Evolutionary conservation across 78 protist genomes (phyloP), one percentile per base, ranked within the genome.

Genomic region (Guillardia theta): DNA sequence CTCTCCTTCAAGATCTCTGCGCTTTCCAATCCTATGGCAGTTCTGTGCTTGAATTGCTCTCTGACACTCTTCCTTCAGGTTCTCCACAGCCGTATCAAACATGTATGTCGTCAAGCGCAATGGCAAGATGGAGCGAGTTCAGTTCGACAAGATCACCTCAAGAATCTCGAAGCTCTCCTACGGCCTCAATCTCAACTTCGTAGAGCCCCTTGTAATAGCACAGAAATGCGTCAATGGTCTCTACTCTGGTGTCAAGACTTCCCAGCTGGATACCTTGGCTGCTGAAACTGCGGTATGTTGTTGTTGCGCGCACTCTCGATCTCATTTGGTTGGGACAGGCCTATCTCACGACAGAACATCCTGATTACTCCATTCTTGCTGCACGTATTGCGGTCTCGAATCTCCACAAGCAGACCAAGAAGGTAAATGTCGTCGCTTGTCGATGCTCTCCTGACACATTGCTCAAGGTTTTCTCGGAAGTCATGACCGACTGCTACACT

Each of bases 331-430:
- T 6, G 70, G 27, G 70, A 30, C 70, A 58, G 70, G 97, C 96
- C 95, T 80, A 96, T 95, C 93, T 98, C 22, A 94, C 98, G 24
- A 46, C 93, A 53, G 99, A 98, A 88, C 99, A 99, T 93, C 99
- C 99, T 41, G 99, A 98, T 95, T 99, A 97, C 96, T 98, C 97
- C 43, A 88, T 95, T 0, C 98, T 99, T 19, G 99, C 99, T 18
- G 99, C 99, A 30, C 97, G 99, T 48, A 96, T 99, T 0, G 94
- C 98, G 33, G 97, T 98, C 30, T 88, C 98, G 30, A 96, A 97
- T 92, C 96, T 99, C 45, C 99, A 99, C 96, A 98, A 98, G 96
- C 99, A 99, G 43, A 99, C 98, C 95, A 98, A 97, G 94, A 97
- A 97, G 53, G 88, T 95, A 0, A n/a, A n/a, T n/a, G n/a, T n/a